These are phyloP conservation scores for Triticum turgidum DNA, from an alignment of 176 grass and related monocot genomes.

Conservation along the genomic window DNA sequence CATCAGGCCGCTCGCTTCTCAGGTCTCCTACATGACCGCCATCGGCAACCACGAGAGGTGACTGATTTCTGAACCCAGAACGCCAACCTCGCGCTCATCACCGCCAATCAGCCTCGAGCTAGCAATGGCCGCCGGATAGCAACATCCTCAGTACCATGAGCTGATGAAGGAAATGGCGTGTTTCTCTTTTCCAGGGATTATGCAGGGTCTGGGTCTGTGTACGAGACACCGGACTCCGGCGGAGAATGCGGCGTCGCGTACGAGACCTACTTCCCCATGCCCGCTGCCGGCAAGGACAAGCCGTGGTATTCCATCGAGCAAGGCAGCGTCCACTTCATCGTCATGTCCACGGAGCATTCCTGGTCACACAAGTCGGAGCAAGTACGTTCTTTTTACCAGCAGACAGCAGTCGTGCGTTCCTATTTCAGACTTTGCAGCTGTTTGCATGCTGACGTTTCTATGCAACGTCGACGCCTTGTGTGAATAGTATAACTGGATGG, in stretches of 20 bases:
- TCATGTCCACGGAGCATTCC: constrained; percentile 80
- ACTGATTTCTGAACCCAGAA: neutral
- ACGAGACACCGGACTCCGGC: constrained; percentile 71
- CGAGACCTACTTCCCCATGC: constrained; percentile 86
- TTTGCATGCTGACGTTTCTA: too few relatives aligned
- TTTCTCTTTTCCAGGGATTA: constrained; percentile 54
- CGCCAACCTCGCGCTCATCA: neutral
- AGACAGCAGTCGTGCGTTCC: neutral
- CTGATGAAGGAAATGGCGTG: neutral
- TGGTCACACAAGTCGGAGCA: constrained; percentile 68
- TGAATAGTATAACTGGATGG: constrained; percentile 65
- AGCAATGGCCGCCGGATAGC: neutral
- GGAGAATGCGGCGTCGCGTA: constrained; percentile 84
- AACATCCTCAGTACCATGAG: too few relatives aligned
- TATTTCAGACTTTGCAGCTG: neutral
- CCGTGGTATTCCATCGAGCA: constrained; percentile 94
- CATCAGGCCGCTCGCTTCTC: constrained; percentile 68
- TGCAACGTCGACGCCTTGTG: neutral
- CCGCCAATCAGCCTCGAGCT: neutral
- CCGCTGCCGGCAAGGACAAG: constrained; percentile 49
- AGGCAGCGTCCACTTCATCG: constrained; percentile 65
- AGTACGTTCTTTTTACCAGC: constrained; percentile 21
- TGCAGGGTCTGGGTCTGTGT: constrained; percentile 53
- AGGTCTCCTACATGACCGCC: constrained; percentile 77
- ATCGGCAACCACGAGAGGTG: constrained; percentile 93